phyloP scores from a whole-genome alignment of 1,139 yeast genomes.

The Groenewaldozyma auringiensis region DNA sequence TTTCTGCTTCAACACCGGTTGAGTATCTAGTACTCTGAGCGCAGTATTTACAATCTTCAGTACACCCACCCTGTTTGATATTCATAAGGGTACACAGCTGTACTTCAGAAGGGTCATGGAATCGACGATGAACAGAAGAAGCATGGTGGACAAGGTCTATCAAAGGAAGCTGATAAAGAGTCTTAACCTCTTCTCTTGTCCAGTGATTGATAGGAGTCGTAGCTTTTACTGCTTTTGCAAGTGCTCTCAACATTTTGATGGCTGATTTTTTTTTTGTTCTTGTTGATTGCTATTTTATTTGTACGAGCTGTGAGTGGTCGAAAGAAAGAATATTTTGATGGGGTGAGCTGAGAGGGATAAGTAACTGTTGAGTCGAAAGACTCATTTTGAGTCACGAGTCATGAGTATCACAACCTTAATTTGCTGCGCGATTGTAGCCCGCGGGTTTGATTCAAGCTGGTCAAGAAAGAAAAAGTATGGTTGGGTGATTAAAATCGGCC shows the following conservation, averaged over 20 bases:
- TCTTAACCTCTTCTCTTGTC: slow-evolving; percentile 52
- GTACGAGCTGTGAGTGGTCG: not conserved
- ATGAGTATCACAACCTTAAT: not conserved
- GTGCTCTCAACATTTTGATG: not conserved
- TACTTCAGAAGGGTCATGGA: slow-evolving; percentile 61
- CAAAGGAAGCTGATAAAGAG: slow-evolving; percentile 58
- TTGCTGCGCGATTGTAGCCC: not conserved
- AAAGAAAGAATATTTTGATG: not conserved
- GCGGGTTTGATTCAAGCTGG: no score
- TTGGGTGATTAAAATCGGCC: no score
- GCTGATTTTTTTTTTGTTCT: not conserved
- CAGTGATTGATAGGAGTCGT: slow-evolving; percentile 31
- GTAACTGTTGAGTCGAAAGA: not conserved
- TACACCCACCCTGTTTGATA: slow-evolving; percentile 74
- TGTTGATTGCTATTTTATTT: not conserved
- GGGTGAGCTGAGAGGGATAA: not conserved
- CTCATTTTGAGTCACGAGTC: not conserved
- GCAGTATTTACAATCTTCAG: slow-evolving; percentile 77
- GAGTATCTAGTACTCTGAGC: slow-evolving; percentile 64
- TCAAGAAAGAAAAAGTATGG: no score
- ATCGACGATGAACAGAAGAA: slow-evolving; percentile 56
- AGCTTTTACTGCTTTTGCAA: not conserved
- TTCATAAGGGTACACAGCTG: slow-evolving; percentile 70
- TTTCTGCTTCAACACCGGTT: slow-evolving; percentile 65
- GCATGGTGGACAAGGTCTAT: slow-evolving; percentile 52